phyloP scores from a whole-genome alignment of 2,329 filamentous ascomycete genomes.

The Arthrobotrys sphaeroides region DNA sequence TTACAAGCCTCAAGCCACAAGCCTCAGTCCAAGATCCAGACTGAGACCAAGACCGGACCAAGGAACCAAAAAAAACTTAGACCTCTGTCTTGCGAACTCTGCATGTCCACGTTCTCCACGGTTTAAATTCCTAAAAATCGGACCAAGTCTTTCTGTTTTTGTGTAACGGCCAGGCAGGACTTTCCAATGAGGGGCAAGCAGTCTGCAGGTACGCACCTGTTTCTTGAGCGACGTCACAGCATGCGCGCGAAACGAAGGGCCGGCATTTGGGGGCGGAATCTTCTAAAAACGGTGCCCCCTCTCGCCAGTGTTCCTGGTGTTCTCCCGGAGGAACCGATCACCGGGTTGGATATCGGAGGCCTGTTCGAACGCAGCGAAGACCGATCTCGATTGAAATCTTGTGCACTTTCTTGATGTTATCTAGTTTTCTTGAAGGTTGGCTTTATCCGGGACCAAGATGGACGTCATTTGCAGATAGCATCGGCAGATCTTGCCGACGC shows the following conservation, averaged over 20 bases:
- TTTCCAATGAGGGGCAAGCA: conserved; percentile 43
- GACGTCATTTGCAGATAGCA: conserved; percentile 18
- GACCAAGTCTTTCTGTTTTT: conserved; percentile 30
- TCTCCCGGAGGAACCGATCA: conserved; percentile 5
- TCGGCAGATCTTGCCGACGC: neutral
- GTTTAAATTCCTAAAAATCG: conserved; percentile 3
- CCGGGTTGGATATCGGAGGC: neutral
- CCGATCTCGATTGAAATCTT: conserved; percentile 37
- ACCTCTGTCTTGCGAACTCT: neutral
- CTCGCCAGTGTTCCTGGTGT: neutral
- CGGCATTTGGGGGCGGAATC: conserved; percentile 37
- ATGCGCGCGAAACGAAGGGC: conserved; percentile 42
- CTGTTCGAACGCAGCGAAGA: neutral
- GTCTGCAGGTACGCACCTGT: conserved; percentile 46
- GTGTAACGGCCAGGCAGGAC: conserved; percentile 44
- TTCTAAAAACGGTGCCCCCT: conserved; percentile 36
- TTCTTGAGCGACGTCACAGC: conserved; percentile 43
- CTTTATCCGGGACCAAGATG: conserved; percentile 26
- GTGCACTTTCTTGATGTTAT: conserved; percentile 15
- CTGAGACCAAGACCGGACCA: neutral
- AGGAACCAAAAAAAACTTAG: neutral
- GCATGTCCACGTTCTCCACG: conserved; percentile 7
- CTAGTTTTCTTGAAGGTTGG: conserved; percentile 5
- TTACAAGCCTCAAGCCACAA: conserved; percentile 3
- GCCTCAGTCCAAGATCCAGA: neutral